Evolutionary conservation across 192 early-diverging fungal genomes (phyloP).

Genomic region (Coemansia sp.): DNA sequence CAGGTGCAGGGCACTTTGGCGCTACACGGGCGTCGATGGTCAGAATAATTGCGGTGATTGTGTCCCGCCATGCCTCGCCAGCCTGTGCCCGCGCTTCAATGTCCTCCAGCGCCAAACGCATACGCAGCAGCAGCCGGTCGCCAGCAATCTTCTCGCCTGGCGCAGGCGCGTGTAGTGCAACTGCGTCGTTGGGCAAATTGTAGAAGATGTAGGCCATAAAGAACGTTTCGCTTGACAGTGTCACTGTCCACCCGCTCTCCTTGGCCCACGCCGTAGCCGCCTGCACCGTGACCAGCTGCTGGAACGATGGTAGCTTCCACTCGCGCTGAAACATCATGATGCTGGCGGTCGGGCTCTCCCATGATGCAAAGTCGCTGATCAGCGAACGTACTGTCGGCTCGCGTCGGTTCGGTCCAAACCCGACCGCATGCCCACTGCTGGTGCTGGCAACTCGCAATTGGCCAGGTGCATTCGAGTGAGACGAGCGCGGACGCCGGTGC

Average conservation of each 20-base stretch:
- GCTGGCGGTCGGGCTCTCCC: constrained; percentile 51
- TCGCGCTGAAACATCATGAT: constrained; percentile 56
- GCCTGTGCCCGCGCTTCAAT: constrained; percentile 34
- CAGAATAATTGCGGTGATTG: constrained; percentile 50
- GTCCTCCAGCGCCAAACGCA: constrained; percentile 53
- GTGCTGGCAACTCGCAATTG: constrained; percentile 33
- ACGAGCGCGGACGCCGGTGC: constrained; percentile 38
- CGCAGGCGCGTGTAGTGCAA: constrained; percentile 18
- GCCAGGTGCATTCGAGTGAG: constrained; percentile 36
- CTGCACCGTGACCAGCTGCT: constrained; percentile 46
- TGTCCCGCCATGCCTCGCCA: constrained; percentile 49
- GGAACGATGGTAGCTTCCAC: constrained; percentile 55
- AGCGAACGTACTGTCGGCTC: constrained; percentile 43
- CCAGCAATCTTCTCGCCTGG: constrained; percentile 36
- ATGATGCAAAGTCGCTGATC: constrained; percentile 49
- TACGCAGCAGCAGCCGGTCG: constrained; percentile 51
- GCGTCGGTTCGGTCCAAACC: constrained; percentile 33
- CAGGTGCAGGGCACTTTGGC: constrained; percentile 22
- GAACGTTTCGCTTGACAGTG: constrained; percentile 50
- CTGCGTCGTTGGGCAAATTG: constrained; percentile 39
- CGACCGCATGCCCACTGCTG: constrained; percentile 10
- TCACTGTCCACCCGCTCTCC: constrained; percentile 45
- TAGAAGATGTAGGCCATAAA: constrained; percentile 51
- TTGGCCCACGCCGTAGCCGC: constrained; percentile 45
- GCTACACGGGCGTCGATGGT: constrained; percentile 48